Conservation (phyloP, 805 yeast genomes). For the Ogataea nitratoaversa region DNA sequence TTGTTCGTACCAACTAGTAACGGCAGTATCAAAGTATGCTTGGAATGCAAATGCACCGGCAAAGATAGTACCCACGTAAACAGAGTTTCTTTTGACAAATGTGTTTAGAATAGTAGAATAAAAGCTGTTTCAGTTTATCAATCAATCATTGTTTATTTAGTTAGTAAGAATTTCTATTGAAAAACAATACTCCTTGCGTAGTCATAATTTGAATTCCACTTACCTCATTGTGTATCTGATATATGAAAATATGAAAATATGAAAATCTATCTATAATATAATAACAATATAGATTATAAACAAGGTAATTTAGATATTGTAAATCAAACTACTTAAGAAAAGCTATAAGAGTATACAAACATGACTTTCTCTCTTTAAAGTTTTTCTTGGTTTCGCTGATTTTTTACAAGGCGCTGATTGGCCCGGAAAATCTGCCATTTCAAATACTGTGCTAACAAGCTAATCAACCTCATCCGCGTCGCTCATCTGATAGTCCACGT, state of each 20-base stretch:
- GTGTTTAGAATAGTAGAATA: slow-evolving; percentile 55
- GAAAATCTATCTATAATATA: too few relatives aligned
- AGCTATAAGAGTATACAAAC: too few relatives aligned
- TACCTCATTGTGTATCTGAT: slow-evolving; percentile 3
- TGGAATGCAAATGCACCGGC: slow-evolving; percentile 85
- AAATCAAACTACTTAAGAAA: too few relatives aligned
- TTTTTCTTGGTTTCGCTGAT: slow-evolving; percentile 4
- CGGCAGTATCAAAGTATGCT: slow-evolving; percentile 62
- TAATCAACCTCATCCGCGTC: too few relatives aligned
- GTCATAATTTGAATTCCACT: too few relatives aligned
- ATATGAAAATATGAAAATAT: too few relatives aligned
- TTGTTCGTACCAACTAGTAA: slow-evolving; percentile 67
- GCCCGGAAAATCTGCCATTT: slow-evolving; percentile 4
- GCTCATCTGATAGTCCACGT: too few relatives aligned
- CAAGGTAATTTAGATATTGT: too few relatives aligned
- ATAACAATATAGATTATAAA: too few relatives aligned
- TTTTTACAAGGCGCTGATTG: slow-evolving; percentile 17
- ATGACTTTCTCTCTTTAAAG: not conserved
- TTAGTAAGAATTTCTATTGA: too few relatives aligned
- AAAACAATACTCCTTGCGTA: too few relatives aligned
- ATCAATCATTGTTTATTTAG: not conserved
- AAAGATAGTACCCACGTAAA: slow-evolving; percentile 78
- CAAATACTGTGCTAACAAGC: too few relatives aligned
- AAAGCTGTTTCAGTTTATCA: slow-evolving; percentile 4
- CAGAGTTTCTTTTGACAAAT: slow-evolving; percentile 85